phyloP scores from a whole-genome alignment of 805 yeast genomes.

The Saccharomycopsis sp. region DNA sequence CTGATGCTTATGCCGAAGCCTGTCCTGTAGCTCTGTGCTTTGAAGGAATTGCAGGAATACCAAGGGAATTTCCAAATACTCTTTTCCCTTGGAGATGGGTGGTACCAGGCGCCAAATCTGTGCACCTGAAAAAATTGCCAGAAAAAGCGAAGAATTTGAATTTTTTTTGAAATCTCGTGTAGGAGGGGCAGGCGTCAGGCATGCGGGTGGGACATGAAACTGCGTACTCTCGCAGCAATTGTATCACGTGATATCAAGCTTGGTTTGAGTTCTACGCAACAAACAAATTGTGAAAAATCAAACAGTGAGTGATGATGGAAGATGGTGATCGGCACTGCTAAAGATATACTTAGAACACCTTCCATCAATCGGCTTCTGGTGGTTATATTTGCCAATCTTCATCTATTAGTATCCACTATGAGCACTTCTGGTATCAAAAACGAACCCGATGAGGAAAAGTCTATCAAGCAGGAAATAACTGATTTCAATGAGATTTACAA shows the following conservation, averaged over 20 bases:
- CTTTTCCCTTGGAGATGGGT: not conserved
- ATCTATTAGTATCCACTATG: not conserved
- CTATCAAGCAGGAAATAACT: constrained; percentile 7
- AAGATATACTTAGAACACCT: too few relatives aligned
- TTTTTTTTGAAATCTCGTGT: not conserved
- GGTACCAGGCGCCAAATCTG: not conserved
- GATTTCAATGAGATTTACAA: constrained; percentile 18
- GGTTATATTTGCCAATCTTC: too few relatives aligned
- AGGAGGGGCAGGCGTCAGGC: not conserved
- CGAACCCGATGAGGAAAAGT: not conserved
- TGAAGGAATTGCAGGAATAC: not conserved
- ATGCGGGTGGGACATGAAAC: too few relatives aligned
- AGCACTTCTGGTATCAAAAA: not conserved
- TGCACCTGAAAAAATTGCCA: not conserved
- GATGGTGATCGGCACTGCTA: too few relatives aligned
- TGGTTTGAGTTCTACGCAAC: too few relatives aligned
- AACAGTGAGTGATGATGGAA: too few relatives aligned
- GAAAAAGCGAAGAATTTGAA: not conserved
- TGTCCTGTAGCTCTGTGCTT: not conserved
- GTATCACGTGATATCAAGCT: too few relatives aligned
- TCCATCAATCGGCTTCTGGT: too few relatives aligned
- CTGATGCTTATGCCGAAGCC: too few relatives aligned
- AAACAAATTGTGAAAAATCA: too few relatives aligned
- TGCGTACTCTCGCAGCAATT: too few relatives aligned
- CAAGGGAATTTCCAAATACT: not conserved